Conservation (phyloP, 768 basidiomycete genomes). For the Nidularia pulvinata region DNA sequence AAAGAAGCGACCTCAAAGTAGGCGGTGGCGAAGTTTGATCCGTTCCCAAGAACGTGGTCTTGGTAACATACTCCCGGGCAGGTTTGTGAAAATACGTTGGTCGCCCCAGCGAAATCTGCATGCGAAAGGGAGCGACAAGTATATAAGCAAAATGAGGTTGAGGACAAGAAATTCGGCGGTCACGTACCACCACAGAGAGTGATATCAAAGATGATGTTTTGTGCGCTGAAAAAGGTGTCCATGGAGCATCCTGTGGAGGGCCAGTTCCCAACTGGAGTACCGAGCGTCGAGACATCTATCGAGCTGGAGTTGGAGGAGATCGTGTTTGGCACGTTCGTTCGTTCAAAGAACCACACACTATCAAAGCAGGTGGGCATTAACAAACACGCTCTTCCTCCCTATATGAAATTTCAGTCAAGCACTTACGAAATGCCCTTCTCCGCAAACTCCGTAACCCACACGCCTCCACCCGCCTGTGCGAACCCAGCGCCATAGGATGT, state of each 20-base stretch:
- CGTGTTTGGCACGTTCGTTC: constrained; percentile 43
- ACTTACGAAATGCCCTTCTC: constrained; percentile 58
- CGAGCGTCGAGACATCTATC: constrained; percentile 55
- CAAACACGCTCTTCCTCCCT: background rate
- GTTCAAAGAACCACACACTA: constrained; percentile 67
- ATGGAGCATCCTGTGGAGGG: constrained; percentile 54
- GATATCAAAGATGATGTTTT: constrained; percentile 73
- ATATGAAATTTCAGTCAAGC: background rate
- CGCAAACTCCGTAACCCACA: constrained; percentile 76
- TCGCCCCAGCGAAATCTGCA: constrained; percentile 48
- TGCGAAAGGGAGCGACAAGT: no score
- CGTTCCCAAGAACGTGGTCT: constrained; percentile 65
- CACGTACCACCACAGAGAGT: constrained; percentile 62
- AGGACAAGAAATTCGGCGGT: no score
- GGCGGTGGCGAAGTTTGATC: constrained; percentile 60
- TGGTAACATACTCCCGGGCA: constrained; percentile 70
- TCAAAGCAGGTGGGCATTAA: background rate
- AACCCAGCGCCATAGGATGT: constrained; percentile 69
- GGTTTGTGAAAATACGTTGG: constrained; percentile 54
- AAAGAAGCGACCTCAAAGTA: constrained; percentile 75
- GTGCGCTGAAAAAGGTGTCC: constrained; percentile 54
- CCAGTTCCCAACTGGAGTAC: constrained; percentile 73
- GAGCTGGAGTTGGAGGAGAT: constrained; percentile 48
- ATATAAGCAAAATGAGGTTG: no score
- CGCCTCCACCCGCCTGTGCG: constrained; percentile 65